Evolutionary conservation across 352 stramenopile species (phyloP).

Genomic region (Phytophthora nicotianae): DNA sequence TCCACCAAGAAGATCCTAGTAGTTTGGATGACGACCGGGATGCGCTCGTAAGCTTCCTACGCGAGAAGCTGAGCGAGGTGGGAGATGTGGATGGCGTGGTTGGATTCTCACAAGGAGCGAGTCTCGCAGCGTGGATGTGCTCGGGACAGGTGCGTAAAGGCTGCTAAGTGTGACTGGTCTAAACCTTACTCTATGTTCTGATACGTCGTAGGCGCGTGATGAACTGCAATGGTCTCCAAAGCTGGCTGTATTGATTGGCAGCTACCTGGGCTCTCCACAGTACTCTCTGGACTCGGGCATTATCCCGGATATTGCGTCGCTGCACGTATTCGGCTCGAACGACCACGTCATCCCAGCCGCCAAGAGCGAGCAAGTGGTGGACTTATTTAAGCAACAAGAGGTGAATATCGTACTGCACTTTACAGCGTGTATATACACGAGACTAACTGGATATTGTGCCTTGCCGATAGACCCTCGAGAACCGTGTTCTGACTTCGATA

Average conservation of each 20-base stretch:
- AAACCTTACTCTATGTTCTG: not conserved
- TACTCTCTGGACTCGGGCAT: constrained; percentile 62
- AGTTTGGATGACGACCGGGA: constrained; percentile 60
- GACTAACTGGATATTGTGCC: constrained; percentile 3
- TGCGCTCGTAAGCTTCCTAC: constrained; percentile 63
- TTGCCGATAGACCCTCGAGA: constrained; percentile 35
- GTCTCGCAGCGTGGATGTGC: constrained; percentile 82
- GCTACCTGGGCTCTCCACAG: constrained; percentile 69
- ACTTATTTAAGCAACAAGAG: constrained; percentile 63
- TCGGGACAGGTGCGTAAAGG: constrained; percentile 51
- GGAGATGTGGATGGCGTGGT: constrained; percentile 77
- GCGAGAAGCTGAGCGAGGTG: constrained; percentile 55
- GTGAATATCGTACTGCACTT: constrained; percentile 25
- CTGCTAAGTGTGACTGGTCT: not conserved
- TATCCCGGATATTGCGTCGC: constrained; percentile 52
- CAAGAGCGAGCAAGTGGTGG: constrained; percentile 73
- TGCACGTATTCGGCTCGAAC: constrained; percentile 82
- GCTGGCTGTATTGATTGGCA: constrained; percentile 74
- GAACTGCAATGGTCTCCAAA: constrained; percentile 77
- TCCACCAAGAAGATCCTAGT: constrained; percentile 50
- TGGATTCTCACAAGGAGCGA: constrained; percentile 86
- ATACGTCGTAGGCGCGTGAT: constrained; percentile 35
- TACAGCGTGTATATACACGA: not conserved
- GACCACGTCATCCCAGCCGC: constrained; percentile 78
- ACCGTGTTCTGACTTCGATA: constrained; percentile 59